Percentiles rank a stretch among this genome's conserved stretches.
phyloP scores from a whole-genome alignment of 345 rosid species.

The Melaleuca quinquenervia region DNA sequence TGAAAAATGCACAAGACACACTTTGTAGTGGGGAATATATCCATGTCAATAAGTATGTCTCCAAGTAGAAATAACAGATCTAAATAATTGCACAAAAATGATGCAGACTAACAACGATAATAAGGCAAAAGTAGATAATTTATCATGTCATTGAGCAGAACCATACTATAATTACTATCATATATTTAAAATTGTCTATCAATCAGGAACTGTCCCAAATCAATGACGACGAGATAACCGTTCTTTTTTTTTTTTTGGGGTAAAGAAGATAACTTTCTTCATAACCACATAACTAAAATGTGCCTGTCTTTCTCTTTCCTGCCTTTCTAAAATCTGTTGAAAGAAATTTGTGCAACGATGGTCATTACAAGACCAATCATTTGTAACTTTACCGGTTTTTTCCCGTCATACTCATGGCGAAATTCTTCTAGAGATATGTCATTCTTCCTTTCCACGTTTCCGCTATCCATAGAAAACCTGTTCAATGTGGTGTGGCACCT shows the following conservation, averaged over 20 bases:
- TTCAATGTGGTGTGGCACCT: constrained; percentile 66
- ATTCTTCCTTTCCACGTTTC: constrained; percentile 60
- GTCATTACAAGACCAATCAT: neutral
- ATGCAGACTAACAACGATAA: neutral
- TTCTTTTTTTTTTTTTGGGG: no score
- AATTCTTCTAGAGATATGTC: constrained; percentile 53
- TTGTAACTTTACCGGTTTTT: constrained; percentile 48
- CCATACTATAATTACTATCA: neutral
- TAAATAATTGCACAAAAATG: neutral
- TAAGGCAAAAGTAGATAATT: neutral
- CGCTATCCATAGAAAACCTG: constrained; percentile 53
- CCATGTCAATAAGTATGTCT: neutral
- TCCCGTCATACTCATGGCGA: constrained; percentile 38
- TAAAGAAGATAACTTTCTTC: no score
- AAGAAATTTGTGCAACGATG: neutral
- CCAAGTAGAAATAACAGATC: neutral
- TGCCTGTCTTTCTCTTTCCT: neutral
- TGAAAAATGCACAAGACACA: neutral
- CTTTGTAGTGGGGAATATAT: neutral
- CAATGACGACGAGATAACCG: neutral
- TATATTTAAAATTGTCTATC: neutral
- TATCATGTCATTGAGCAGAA: neutral
- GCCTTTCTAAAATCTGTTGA: neutral
- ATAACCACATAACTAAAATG: neutral
- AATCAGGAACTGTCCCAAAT: neutral